Evolutionary conservation across 2,329 filamentous ascomycete species (phyloP).

Genomic region (Colletotrichum abscissum): DNA sequence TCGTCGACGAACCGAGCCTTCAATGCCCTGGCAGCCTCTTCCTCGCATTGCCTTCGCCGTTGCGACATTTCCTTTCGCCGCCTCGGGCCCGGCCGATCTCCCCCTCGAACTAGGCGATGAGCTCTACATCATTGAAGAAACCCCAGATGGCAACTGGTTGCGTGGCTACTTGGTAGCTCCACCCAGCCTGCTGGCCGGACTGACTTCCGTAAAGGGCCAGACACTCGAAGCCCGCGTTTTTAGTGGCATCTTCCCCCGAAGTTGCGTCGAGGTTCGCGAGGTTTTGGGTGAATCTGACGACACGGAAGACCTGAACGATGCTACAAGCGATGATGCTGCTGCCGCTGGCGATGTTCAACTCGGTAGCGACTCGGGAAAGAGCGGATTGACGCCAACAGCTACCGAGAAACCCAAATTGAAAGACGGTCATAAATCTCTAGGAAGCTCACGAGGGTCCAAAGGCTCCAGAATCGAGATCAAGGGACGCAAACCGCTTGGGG

Average conservation of each 20-base stretch:
- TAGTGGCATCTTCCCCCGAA: slow-evolving; percentile 96
- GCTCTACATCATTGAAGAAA: slow-evolving; percentile 98
- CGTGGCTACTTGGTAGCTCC: slow-evolving; percentile 95
- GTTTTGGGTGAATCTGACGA: slow-evolving; percentile 81
- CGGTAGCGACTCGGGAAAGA: slow-evolving; percentile 65
- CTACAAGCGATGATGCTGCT: slow-evolving; percentile 23
- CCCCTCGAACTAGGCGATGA: slow-evolving; percentile 98
- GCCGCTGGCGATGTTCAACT: slow-evolving; percentile 30
- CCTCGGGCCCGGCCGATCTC: slow-evolving; percentile 87
- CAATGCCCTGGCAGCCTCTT: slow-evolving; percentile 97
- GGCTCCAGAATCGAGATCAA: slow-evolving; percentile 31
- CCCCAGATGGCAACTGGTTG: slow-evolving; percentile 91
- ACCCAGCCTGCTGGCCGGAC: slow-evolving; percentile 88
- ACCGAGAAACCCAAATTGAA: slow-evolving; percentile 49
- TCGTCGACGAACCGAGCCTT: slow-evolving; percentile 34
- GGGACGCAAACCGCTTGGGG: slow-evolving; percentile 40
- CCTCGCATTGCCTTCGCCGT: slow-evolving; percentile 98
- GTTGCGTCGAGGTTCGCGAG: slow-evolving; percentile 94
- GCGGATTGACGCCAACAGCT: slow-evolving; percentile 55
- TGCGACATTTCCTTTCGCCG: slow-evolving; percentile 92
- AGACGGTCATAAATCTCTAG: slow-evolving; percentile 43
- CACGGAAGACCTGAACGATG: slow-evolving; percentile 56
- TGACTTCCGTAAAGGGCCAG: slow-evolving; percentile 91
- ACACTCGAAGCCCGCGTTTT: slow-evolving; percentile 96
- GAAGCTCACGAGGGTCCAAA: slow-evolving; percentile 36